Base-by-base conservation (phyloP, 371 early-diverging fungal species). In the Aphelidium insulamus region DNA sequence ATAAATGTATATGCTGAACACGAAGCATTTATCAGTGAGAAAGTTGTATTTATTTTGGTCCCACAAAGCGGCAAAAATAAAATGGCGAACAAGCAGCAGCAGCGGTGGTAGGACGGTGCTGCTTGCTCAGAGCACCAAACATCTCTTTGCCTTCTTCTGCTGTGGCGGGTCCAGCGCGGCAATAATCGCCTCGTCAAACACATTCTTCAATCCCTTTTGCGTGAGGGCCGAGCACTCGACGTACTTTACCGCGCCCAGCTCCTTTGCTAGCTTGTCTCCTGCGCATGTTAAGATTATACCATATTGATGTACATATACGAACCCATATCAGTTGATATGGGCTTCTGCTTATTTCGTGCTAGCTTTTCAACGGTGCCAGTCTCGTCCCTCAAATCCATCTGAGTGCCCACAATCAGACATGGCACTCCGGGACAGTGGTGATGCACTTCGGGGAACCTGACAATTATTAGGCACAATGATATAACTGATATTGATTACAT, bases 371-470 rank as follows among this genome's bases (percentile, higher is more conserved):
- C 53, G 5, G 75, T 71, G 19, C 60, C 55, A 4, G 68, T 52
- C 55, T 91, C 91, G 38, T 86, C 86, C 28, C 92, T 69, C 48
- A 90, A 57, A 75, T 94, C 95, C 32, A 85, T 60, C 52, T 94
- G 90, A 3, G 92, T 90, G 22, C 95, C 95, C 7, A 94, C 92
- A 50, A 94, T 72, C 43, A 94, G 51, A 49, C 88, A 88, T 20
- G 95, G 90, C 18, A 90, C 86, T 29, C 90, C 88, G 8, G 92
- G 92, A 54, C 91, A 90, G 50, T 91, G 90, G 48, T 90, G 92
- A 39, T 75, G 81, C 15, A 94, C 86, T 57, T 94, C 76, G 4
- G 77, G 79, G 44, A 77, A 62, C 84, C n/a, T n/a, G n/a, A n/a
- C n/a, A n/a, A n/a, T n/a, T n/a, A n/a, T n/a, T n/a, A n/a, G n/a